Base-by-base conservation (phyloP, 1,139 yeast genomes). In the Blastobotrys arbuscula region DNA sequence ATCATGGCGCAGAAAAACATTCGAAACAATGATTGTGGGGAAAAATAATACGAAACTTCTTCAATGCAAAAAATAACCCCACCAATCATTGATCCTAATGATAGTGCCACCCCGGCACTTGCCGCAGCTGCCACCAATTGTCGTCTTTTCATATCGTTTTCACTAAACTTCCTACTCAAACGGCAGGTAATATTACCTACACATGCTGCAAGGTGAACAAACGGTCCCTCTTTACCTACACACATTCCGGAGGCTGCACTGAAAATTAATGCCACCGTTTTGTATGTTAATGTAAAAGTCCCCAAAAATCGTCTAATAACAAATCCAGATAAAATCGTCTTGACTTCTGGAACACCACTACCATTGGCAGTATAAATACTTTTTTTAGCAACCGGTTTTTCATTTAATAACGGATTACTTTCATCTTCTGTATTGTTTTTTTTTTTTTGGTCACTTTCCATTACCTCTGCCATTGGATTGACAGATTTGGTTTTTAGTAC, bases 201-300 rank as follows among this genome's bases (percentile, higher is more conserved):
- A 56, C 83, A 78, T 0, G 85, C 76, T 0, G 88, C 84, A 50
- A 81, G 71, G 62, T 82, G 88, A 30, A 82, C 88, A 61, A 78
- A 81, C 0, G 88, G 88, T 2, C 85, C 88, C 56, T 82, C 88
- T 64, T 82, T 82, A 0, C 88, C 88, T 18, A 82, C 68, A 15
- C 81, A 69, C 69, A 81, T 68, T 0, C 87, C 87, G 0, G 85
- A 79, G 0, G 85, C 83, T 48, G 82, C 79, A 1, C 84, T 81
- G 35, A 80, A 69, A 1, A 79, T 68, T 36, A 81, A 63, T 0
- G 81, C 78, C 3, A 71, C 55, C 0, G 81, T 70, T 60, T 80
- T 80, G 49, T 77, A 68, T 28, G 78, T 44, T 16, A 80, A 68
- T 0, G 85, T 78, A 54, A 75, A 74, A 2, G 78, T 67, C 3